phyloP scores from a whole-genome alignment of 2,329 filamentous ascomycete genomes.

The Coleophoma eucalyptorum region DNA sequence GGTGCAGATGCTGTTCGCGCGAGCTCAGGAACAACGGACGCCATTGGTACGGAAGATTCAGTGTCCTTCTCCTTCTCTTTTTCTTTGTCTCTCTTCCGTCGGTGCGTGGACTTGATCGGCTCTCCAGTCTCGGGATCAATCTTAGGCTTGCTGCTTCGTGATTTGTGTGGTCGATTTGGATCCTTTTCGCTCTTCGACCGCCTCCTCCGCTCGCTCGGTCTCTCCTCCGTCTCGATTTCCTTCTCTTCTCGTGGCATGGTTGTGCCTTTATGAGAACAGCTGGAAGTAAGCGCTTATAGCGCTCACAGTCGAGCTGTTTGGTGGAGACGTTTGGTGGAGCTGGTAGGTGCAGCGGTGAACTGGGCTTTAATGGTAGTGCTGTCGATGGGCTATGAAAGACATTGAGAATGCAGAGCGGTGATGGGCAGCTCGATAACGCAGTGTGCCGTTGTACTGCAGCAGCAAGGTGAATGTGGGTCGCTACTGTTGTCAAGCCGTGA shows the following conservation, averaged over 20 bases:
- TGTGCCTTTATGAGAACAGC: not conserved
- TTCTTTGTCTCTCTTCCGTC: slow-evolving; percentile 11
- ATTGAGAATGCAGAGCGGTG: not conserved
- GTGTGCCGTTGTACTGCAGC: not conserved
- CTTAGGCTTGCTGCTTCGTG: slow-evolving; percentile 23
- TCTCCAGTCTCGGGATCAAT: slow-evolving; percentile 27
- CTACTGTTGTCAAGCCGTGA: not conserved
- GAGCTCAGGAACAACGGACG: slow-evolving; percentile 47
- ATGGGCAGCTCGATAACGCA: not conserved
- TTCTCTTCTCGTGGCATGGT: slow-evolving; percentile 22
- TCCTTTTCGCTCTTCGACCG: slow-evolving; percentile 25
- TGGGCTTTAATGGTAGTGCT: not conserved
- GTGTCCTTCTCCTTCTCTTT: slow-evolving; percentile 20
- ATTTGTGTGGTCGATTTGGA: slow-evolving; percentile 27
- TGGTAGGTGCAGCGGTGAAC: not conserved
- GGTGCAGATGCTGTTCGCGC: slow-evolving; percentile 26
- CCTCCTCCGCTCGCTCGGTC: slow-evolving; percentile 22
- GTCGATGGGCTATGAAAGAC: not conserved
- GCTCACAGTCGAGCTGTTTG: not conserved
- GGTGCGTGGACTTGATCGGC: slow-evolving; percentile 21
- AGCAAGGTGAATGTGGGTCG: slow-evolving; percentile 1
- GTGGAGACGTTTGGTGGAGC: not conserved
- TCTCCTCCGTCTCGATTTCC: slow-evolving; percentile 19
- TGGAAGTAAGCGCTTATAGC: not conserved
- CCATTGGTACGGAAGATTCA: slow-evolving; percentile 29